Percentiles rank a stretch among this genome's conserved stretches.
Evolutionary conservation across 108 stramenopile genomes (phyloP).

Genomic region (Cylindrotheca closterium): DNA sequence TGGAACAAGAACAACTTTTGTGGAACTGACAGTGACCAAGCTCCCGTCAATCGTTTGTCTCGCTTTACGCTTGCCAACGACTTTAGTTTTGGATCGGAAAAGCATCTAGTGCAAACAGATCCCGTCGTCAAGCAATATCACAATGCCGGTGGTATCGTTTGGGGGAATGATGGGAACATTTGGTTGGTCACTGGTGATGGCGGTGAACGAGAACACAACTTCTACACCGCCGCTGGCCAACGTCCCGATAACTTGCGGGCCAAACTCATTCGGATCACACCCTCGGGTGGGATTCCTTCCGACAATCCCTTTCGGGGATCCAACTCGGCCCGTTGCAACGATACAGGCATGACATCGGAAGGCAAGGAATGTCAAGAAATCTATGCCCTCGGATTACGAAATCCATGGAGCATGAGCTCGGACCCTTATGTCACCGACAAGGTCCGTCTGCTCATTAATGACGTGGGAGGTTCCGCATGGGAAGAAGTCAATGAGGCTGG

Average conservation of each 20-base stretch:
- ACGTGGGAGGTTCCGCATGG: conserved; percentile 35
- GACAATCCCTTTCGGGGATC: conserved; percentile 33
- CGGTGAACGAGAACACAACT: conserved; percentile 1
- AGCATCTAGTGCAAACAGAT: conserved; percentile 21
- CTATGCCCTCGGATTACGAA: conserved; percentile 29
- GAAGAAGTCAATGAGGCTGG: conserved; percentile 31
- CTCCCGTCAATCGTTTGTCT: conserved; percentile 33
- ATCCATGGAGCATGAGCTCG: conserved; percentile 33
- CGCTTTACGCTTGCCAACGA: conserved; percentile 20
- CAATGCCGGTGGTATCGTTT: conserved; percentile 29
- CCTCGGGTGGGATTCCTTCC: conserved; percentile 23
- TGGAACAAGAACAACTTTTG: conserved; percentile 21
- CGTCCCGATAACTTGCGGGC: conserved; percentile 16
- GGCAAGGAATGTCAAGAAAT: conserved; percentile 20
- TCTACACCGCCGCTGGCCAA: too few relatives aligned
- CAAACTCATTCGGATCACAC: conserved; percentile 28
- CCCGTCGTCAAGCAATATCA: conserved; percentile 13
- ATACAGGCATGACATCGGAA: neutral
- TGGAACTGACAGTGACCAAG: conserved; percentile 7
- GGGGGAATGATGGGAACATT: conserved; percentile 38
- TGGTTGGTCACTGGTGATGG: conserved; percentile 30
- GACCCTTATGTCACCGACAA: conserved; percentile 25
- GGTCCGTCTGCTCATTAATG: conserved; percentile 16
- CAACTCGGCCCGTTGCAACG: conserved; percentile 1
- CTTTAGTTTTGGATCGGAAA: conserved; percentile 18